Base-by-base conservation (phyloP, 306 rosid species). In the Quercus wislizeni region DNA sequence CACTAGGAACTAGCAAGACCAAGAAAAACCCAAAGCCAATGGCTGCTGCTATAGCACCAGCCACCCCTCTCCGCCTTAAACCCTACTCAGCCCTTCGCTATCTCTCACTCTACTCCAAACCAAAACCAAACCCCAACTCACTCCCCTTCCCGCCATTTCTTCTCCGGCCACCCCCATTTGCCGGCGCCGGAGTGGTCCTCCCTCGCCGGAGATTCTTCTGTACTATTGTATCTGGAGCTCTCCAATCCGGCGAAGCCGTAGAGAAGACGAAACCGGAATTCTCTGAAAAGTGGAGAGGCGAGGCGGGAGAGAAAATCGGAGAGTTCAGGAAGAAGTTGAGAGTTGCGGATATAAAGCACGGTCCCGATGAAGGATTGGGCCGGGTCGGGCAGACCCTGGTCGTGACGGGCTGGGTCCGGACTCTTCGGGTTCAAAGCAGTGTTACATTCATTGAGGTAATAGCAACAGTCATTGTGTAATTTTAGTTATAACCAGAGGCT, bases 391-490 rank as follows among this genome's bases (percentile, higher is more conserved):
- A 86, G 78, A 83, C 80, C 58, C 78, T 92, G 19, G 82, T 87
- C 49, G 84, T 92, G 13, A 78, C 62, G 25, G 97, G 99, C 14
- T 92, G 97, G 99, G 99, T 94, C 52, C 93, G 97, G 33, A 94
- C 97, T 15, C 87, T 94, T 76, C 88, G 99, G 31, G 71, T 81
- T 76, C 97, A 94, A 83, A 91, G 97, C 57, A 91, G 87, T 55
- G 90, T 92, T 68, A 90, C 94, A 30, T 94, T 94, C 88, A 71
- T 92, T 21, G 99, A 94, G 97, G 99, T 93, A 74, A 21, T 31
- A 56, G 2, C 33, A 55, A 56, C 20, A n/a, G 30, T 18, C 27
- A 15, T 9, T 27, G 62, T 28, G 0, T 27, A 27, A 67, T 74
- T 28, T 13, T 6, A 64, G 61, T 76, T 20, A 51, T 67, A 9